Evolutionary conservation across 2,329 filamentous ascomycete genomes (phyloP).

Genomic region (Botrytis fragariae): DNA sequence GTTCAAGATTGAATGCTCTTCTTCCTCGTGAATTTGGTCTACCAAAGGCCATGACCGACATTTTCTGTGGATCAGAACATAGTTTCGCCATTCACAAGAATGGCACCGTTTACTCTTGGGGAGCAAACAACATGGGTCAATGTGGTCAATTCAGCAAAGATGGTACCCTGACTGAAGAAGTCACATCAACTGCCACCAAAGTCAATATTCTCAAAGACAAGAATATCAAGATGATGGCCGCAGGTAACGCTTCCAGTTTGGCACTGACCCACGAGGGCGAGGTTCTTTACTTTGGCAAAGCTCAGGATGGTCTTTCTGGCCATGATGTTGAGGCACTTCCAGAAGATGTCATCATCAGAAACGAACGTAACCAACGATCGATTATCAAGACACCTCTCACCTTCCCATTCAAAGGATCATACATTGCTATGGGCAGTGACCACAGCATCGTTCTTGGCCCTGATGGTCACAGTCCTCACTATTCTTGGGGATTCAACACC

Average conservation of each 20-base stretch:
- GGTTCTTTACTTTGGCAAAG: conserved; percentile 63
- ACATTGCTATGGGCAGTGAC: conserved; percentile 64
- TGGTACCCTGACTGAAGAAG: conserved; percentile 64
- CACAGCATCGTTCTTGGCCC: conserved; percentile 68
- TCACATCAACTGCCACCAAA: conserved; percentile 66
- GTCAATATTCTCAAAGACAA: conserved; percentile 58
- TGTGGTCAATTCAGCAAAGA: conserved; percentile 58
- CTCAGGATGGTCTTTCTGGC: conserved; percentile 54
- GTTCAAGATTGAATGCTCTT: conserved; percentile 28
- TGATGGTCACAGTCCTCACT: conserved; percentile 60
- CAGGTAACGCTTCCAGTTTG: conserved; percentile 55
- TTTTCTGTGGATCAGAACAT: conserved; percentile 67
- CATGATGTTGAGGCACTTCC: conserved; percentile 54
- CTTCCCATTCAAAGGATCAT: conserved; percentile 52
- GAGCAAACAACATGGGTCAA: conserved; percentile 82
- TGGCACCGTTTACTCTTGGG: conserved; percentile 75
- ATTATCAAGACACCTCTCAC: conserved; percentile 62
- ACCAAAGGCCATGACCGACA: conserved; percentile 22
- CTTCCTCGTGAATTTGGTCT: conserved; percentile 24
- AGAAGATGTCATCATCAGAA: conserved; percentile 55
- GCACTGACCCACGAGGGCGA: conserved; percentile 55
- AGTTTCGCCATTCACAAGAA: conserved; percentile 71
- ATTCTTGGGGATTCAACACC: conserved; percentile 75
- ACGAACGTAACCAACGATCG: conserved; percentile 63
- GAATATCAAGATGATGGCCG: conserved; percentile 51